These are phyloP conservation scores for Aspergillus kassunensis DNA, from an alignment of 495 filamentous ascomycete species.

Conservation along the genomic window DNA sequence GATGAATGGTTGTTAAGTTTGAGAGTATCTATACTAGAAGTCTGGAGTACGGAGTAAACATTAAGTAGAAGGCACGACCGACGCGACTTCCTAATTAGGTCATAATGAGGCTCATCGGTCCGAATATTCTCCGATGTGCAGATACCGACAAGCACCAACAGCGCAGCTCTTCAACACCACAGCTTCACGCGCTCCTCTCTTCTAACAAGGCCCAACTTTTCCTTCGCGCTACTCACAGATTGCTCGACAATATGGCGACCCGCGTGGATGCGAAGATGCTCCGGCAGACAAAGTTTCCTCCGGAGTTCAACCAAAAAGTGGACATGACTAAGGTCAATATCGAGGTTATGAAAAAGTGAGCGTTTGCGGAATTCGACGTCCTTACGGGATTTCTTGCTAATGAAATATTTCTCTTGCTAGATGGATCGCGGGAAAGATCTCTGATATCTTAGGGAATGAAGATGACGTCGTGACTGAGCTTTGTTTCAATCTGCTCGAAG, in stretches of 20 bases:
- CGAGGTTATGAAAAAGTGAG: constrained; percentile 94
- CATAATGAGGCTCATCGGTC: constrained; percentile 19
- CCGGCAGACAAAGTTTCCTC: constrained; percentile 86
- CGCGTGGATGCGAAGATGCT: constrained; percentile 83
- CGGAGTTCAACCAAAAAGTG: constrained; percentile 91
- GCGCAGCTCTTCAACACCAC: constrained; percentile 12
- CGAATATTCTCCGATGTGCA: constrained; percentile 13
- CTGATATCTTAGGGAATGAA: constrained; percentile 80
- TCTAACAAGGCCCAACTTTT: not conserved
- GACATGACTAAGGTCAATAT: constrained; percentile 96
- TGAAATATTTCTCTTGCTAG: constrained; percentile 36
- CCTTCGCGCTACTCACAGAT: too few relatives aligned
- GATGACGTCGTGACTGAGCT: constrained; percentile 95
- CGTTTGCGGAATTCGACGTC: constrained; percentile 3
- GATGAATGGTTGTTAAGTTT: too few relatives aligned
- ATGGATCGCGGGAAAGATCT: constrained; percentile 88
- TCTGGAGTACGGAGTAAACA: not conserved
- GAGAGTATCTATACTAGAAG: too few relatives aligned
- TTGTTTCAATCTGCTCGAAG: constrained; percentile 84
- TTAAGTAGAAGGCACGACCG: not conserved
- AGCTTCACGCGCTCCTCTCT: constrained; percentile 11
- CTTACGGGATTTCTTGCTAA: constrained; percentile 11
- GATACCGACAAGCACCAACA: constrained; percentile 9
- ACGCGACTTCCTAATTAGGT: constrained; percentile 11
- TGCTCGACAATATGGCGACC: constrained; percentile 54